Conservation (phyloP, 2,329 filamentous ascomycete genomes). For the Beauveria sp. region DNA sequence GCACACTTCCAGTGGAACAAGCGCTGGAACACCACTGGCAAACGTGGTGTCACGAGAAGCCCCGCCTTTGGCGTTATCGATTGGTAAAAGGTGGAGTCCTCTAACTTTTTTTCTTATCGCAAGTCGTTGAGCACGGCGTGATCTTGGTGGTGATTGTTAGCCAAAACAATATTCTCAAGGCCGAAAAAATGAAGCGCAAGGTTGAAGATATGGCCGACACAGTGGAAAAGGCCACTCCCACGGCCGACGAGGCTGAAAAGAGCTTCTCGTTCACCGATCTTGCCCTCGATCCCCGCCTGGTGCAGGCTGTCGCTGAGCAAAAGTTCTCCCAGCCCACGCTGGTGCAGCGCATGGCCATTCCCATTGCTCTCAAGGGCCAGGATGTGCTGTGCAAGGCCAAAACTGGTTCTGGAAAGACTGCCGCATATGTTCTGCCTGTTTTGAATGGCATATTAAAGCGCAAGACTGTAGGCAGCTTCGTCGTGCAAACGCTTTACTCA, state of each 20-base stretch:
- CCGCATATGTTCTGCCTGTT: constrained; percentile 89
- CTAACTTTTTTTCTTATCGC: constrained; percentile 8
- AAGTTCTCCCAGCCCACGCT: constrained; percentile 81
- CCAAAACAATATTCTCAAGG: background rate
- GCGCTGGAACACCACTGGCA: background rate
- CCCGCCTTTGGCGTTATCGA: background rate
- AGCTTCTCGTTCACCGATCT: constrained; percentile 63
- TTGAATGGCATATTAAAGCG: constrained; percentile 74
- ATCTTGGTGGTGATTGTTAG: background rate
- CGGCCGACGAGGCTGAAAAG: constrained; percentile 14
- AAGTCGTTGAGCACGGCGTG: background rate
- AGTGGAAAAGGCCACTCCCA: background rate
- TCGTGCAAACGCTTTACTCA: too few relatives aligned
- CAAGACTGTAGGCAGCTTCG: constrained; percentile 49
- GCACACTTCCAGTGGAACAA: background rate
- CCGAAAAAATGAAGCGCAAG: constrained; percentile 9
- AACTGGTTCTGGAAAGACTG: constrained; percentile 94
- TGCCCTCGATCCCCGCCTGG: constrained; percentile 73
- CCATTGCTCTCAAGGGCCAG: constrained; percentile 75
- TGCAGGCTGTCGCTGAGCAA: constrained; percentile 79
- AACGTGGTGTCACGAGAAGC: background rate
- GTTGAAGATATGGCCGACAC: background rate
- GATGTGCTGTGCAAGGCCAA: constrained; percentile 89
- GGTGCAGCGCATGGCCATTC: constrained; percentile 82
- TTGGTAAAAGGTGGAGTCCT: background rate